A percentile compares a stretch with the other conserved stretches of the same genome.
Conservation (phyloP, 2,329 filamentous ascomycete genomes). For the Polychaeton citri region DNA sequence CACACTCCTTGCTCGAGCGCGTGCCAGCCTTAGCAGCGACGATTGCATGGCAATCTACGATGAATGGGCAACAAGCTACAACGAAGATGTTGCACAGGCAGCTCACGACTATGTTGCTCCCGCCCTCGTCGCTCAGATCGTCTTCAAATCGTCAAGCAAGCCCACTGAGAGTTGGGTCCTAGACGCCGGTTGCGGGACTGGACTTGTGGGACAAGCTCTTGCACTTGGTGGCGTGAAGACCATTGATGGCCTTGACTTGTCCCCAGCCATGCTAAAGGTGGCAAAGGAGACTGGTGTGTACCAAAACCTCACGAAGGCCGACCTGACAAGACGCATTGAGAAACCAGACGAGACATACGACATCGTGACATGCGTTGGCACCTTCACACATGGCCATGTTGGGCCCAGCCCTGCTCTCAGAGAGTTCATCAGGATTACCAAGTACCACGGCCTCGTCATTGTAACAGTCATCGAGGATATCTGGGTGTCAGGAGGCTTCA, state of each 20-base stretch:
- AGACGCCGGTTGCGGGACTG: constrained; percentile 45
- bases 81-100: constrained; percentile 25
- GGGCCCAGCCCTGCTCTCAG: constrained; percentile 35
- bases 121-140: constrained; percentile 23
- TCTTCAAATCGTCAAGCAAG: constrained; percentile 6
- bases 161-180: constrained; percentile 25
- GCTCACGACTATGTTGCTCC: constrained; percentile 29
- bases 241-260: constrained; percentile 42
- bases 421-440: constrained; percentile 39
- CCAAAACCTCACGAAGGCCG: constrained; percentile 29
- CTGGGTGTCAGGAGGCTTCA: constrained; percentile 37
- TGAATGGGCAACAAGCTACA: constrained; percentile 34
- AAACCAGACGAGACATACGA: constrained; percentile 33
- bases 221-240: constrained; percentile 28
- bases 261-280: constrained; percentile 40
- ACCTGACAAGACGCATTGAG: constrained; percentile 33
- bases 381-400: constrained; percentile 43
- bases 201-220: constrained; percentile 38
- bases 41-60: constrained; percentile 31
- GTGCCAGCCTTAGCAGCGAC: constrained; percentile 20
- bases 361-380: constrained; percentile 40
- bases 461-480: constrained; percentile 39
- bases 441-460: constrained; percentile 34
- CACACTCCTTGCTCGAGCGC: constrained; percentile 24
- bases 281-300: constrained; percentile 38